Evolutionary conservation across 352 stramenopile genomes (phyloP), one percentile per base, ranked within the genome.

Genomic region (Phytophthora palmivora): DNA sequence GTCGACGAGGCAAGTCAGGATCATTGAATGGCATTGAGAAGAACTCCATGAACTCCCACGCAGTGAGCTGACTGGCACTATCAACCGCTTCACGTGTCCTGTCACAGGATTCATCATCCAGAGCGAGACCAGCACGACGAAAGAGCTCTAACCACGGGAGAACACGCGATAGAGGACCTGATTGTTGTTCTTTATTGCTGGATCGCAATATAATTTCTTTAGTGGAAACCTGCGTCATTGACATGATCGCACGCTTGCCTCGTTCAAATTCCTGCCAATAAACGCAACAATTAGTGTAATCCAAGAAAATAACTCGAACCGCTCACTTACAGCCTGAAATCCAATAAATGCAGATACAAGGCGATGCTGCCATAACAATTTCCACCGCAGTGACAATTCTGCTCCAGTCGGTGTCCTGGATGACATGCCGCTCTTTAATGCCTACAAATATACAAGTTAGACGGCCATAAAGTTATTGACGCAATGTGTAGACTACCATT

Each of bases 1-100:
- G 77, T 16, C 79, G 70, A 26, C 74, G 68, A 53, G 81, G 79
- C 0, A 90, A 69, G 28, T 89, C 74, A 22, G 72, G 67, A 48
- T 92, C 77, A 28, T 43, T 82, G 51, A 92, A 92, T 16, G 86
- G 86, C 76, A 90, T 89, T 3, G 84, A 91, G 50, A 95, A 94
- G 37, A 79, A 89, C 50, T 91, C 82, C 52, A 92, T 74, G 53
- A 95, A 95, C 46, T 84, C 76, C 74, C 74, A 89, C 18, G 80
- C 82, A 30, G 72, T 89, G 6, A 95, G 49, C 6, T 72, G 64
- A 12, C 53, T 72, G 6, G 75, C 82, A 21, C 50, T 67, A n/a
- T 78, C 67, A 36, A 77, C 69, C 15, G 73, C 52, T 69, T 69
- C 76, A 15, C 70, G 67, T n/a, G 65, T 79, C 26, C 50, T 58